These are phyloP conservation scores for Fusarium sarcochroum DNA, from an alignment of 2,329 filamentous ascomycete species.

Conservation along the genomic window DNA sequence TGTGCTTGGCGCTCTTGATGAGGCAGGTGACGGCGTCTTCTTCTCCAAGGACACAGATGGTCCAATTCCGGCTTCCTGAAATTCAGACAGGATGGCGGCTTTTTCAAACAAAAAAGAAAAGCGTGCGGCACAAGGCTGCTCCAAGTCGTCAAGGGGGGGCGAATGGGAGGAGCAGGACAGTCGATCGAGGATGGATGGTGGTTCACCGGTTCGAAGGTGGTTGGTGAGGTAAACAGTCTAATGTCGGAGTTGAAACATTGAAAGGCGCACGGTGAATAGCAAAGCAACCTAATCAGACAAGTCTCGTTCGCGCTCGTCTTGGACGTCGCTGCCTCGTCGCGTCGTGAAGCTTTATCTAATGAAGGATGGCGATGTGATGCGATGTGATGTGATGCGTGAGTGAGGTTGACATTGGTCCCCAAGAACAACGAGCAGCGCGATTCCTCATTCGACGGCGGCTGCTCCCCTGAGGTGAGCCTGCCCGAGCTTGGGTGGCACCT, in stretches of 20 bases:
- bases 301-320: slow-evolving; percentile 21
- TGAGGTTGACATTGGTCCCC: slow-evolving; percentile 41
- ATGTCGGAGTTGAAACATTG: slow-evolving; percentile 33
- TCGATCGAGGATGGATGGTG: slow-evolving; percentile 23
- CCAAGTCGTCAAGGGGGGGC: slow-evolving; percentile 20
- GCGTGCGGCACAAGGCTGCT: slow-evolving; percentile 17
- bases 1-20: slow-evolving; percentile 46
- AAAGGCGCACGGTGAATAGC: slow-evolving; percentile 16
- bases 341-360: slow-evolving; percentile 36
- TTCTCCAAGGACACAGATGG: slow-evolving; percentile 55
- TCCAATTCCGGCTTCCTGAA: slow-evolving; percentile 53
- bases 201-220: slow-evolving; percentile 35
- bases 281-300: slow-evolving; percentile 18
- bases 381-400: slow-evolving; percentile 43
- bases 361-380: slow-evolving; percentile 32
- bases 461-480: slow-evolving; percentile 45
- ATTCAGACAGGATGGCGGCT: slow-evolving; percentile 58
- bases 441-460: slow-evolving; percentile 47
- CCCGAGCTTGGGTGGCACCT: slow-evolving; percentile 43
- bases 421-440: slow-evolving; percentile 38
- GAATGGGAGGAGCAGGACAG: slow-evolving; percentile 20
- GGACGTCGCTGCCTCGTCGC: slow-evolving; percentile 22
- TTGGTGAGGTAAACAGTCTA: slow-evolving; percentile 36
- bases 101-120: slow-evolving; percentile 33
- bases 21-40: slow-evolving; percentile 50